phyloP scores from a whole-genome alignment of 139 green algal genomes.

The Micractinium conductrix region DNA sequence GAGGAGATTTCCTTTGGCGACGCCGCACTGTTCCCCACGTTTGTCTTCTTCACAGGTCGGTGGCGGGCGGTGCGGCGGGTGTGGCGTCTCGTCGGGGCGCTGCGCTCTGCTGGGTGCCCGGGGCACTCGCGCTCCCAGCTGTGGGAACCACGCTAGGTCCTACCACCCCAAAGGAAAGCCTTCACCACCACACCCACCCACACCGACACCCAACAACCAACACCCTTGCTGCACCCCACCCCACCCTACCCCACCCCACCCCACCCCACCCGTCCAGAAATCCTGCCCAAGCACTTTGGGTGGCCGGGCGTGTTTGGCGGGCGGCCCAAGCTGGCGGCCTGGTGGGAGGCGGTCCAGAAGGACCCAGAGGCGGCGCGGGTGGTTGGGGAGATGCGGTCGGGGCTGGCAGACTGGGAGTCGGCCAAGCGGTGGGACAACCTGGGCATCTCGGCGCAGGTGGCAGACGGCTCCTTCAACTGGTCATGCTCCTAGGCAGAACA shows the following conservation, averaged over 20 bases:
- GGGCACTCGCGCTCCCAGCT: neutral
- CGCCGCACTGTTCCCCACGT: slow-evolving; percentile 72
- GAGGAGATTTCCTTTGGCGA: slow-evolving; percentile 58
- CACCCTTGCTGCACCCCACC: neutral
- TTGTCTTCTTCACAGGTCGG: slow-evolving; percentile 68
- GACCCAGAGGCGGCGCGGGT: slow-evolving; percentile 56
- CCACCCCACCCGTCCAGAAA: slow-evolving; percentile 39
- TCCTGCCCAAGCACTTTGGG: slow-evolving; percentile 78
- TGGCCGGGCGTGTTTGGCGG: slow-evolving; percentile 69
- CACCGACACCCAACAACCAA: no score
- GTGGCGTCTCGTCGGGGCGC: neutral
- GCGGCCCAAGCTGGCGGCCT: slow-evolving; percentile 68
- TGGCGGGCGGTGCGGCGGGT: neutral
- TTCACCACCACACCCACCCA: no score
- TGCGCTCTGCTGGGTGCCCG: neutral
- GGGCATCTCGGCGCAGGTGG: slow-evolving; percentile 61
- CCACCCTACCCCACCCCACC: neutral
- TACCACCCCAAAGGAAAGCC: no score
- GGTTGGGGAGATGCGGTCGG: slow-evolving; percentile 63
- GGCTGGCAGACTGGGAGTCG: slow-evolving; percentile 60
- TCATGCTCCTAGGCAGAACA: slow-evolving; percentile 9
- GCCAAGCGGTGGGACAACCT: slow-evolving; percentile 66
- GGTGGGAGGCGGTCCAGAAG: slow-evolving; percentile 61
- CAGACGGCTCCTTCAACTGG: slow-evolving; percentile 49
- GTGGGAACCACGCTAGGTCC: neutral